phyloP scores from a whole-genome alignment of 2,329 filamentous ascomycete genomes.

The Botrytis porri region DNA sequence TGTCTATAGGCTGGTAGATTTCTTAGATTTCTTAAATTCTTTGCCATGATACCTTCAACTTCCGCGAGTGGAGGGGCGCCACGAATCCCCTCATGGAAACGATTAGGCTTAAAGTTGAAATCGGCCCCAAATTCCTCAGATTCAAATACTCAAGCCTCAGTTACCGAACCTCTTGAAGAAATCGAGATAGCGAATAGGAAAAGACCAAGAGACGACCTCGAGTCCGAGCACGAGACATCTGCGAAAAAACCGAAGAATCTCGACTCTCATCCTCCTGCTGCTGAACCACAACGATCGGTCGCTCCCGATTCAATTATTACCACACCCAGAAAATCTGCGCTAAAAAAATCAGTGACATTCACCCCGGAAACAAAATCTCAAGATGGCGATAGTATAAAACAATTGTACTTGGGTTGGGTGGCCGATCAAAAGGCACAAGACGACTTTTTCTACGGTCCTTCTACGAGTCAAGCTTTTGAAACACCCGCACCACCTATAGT shows the following conservation, averaged over 20 bases:
- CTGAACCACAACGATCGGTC: slow-evolving; percentile 8
- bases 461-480: slow-evolving; percentile 29
- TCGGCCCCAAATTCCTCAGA: slow-evolving; percentile 43
- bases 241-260: slow-evolving; percentile 35
- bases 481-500: slow-evolving; percentile 33
- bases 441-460: slow-evolving; percentile 27
- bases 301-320: slow-evolving; percentile 30
- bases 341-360: slow-evolving; percentile 61
- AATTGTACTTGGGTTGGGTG: slow-evolving; percentile 51
- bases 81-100: slow-evolving; percentile 56
- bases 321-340: slow-evolving; percentile 27
- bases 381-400: slow-evolving; percentile 53
- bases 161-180: slow-evolving; percentile 23
- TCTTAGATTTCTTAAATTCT: background rate
- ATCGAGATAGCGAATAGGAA: slow-evolving; percentile 32
- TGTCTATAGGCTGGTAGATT: background rate
- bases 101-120: slow-evolving; percentile 58
- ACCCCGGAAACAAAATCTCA: slow-evolving; percentile 58
- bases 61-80: slow-evolving; percentile 22
- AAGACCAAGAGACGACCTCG: slow-evolving; percentile 24
- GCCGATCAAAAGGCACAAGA: slow-evolving; percentile 39
- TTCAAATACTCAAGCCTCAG: slow-evolving; percentile 13
- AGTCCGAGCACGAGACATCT: slow-evolving; percentile 23
- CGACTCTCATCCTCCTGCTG: slow-evolving; percentile 17
- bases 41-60: slow-evolving; percentile 29